Conservation (phyloP, 805 yeast species). For the Nakazawaea wyomingensis region DNA sequence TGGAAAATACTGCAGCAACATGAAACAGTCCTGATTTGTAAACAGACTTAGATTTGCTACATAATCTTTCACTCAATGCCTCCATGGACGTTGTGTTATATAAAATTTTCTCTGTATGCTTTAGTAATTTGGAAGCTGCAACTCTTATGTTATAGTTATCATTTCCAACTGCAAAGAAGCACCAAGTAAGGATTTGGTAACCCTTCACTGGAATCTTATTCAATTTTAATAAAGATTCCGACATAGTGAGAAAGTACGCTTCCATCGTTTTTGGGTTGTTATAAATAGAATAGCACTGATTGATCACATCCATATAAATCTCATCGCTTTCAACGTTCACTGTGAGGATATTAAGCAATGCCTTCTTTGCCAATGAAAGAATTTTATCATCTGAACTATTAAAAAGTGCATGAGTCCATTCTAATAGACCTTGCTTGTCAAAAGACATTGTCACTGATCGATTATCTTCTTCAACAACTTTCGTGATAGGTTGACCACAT, state of each 20-base stretch:
- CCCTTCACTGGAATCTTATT: constrained; percentile 46
- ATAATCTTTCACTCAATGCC: constrained; percentile 62
- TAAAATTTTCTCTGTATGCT: constrained; percentile 55
- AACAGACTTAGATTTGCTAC: constrained; percentile 73
- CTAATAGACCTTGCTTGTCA: constrained; percentile 60
- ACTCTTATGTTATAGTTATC: constrained; percentile 62
- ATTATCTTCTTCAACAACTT: constrained; percentile 39
- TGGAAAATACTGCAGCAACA: constrained; percentile 68
- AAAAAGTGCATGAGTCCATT: constrained; percentile 79
- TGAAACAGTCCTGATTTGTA: constrained; percentile 83
- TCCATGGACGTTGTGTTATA: constrained; percentile 50
- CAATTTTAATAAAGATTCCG: constrained; percentile 53
- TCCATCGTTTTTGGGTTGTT: constrained; percentile 48
- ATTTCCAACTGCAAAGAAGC: constrained; percentile 75
- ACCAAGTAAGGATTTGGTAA: constrained; percentile 67
- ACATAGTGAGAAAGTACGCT: constrained; percentile 66
- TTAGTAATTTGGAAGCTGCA: constrained; percentile 68
- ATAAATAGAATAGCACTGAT: constrained; percentile 64
- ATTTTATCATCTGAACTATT: constrained; percentile 51
- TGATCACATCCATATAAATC: constrained; percentile 52
- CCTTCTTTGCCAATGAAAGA: constrained; percentile 60
- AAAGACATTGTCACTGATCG: constrained; percentile 55
- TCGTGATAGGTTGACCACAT: constrained; percentile 67
- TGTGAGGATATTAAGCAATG: constrained; percentile 61
- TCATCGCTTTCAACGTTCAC: constrained; percentile 52